Base-by-base conservation (phyloP, 345 rosid species). In the Linum usitatissimum region DNA sequence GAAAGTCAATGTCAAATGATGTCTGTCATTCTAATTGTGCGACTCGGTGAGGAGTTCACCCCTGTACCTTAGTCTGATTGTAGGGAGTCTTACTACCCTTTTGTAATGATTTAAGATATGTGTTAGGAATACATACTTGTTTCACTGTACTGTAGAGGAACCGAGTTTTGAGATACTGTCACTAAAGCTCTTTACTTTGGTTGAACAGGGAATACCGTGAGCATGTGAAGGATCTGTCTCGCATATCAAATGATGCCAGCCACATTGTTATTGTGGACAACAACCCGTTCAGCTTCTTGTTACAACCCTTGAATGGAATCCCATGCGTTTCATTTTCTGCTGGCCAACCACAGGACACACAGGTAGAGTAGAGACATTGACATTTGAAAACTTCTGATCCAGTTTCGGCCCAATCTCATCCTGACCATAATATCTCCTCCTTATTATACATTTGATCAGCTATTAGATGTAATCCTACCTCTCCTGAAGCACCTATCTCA, bases 241-340 rank as follows among this genome's bases (percentile, higher is more conserved):
- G 68, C 53, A 20, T 64, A 15, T 64, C 60, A 9, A 69, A 69
- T 18, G 67, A 64, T 69, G 63, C 53, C 59, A 48, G 77, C 63
- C 84, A 95, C 61, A 80, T 82, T 55, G 99, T 93, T 56, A 83
- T 93, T 14, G 96, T 93, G 15, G 99, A 93, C 73, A 90, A 93
- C 76, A 90, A 90, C 65, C 99, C 99, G 0, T 93, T 90, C 82
- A 93, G 99, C 78, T 93, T 93, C 81, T 66, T 93, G 69, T 69
- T 93, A 71, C 99, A 93, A 72, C 99, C 73, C 31, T 30, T 60
- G 40, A 63, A 69, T 64, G 73, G 68, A 59, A 64, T 69, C 23
- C 68, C 68, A 2, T 53, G 64, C 18, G n/a, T 64, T 36, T 53
- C 23, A 0, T 21, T 55, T 12, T 18, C 40, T 18, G 28, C 30